phyloP scores from a whole-genome alignment of 306 rosid species.

The Castanospermum australe region DNA sequence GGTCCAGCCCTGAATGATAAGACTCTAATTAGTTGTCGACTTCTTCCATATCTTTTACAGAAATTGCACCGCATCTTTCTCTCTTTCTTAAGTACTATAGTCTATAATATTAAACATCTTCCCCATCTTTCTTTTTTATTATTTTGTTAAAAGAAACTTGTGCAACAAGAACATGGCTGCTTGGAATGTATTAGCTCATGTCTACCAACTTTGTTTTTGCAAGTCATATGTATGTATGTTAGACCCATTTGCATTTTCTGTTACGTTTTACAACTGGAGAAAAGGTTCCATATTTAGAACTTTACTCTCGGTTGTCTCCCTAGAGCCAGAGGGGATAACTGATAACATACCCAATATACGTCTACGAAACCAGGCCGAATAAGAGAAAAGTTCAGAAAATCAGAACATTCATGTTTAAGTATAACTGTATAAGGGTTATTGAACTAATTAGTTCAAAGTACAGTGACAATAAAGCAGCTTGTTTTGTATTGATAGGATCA shows the following conservation, averaged over 20 bases:
- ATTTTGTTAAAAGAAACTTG: background rate
- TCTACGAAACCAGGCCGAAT: background rate
- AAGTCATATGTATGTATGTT: background rate
- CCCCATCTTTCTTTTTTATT: background rate
- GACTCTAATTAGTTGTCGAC: constrained; percentile 12
- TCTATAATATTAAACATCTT: background rate
- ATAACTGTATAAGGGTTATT: background rate
- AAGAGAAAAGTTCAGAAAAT: background rate
- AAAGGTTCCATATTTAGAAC: background rate
- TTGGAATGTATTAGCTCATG: background rate
- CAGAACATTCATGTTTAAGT: background rate
- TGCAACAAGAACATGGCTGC: background rate
- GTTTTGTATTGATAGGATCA: background rate
- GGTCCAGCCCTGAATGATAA: constrained; percentile 88
- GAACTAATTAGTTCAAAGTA: background rate
- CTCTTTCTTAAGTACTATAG: background rate
- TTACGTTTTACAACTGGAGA: background rate
- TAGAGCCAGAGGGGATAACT: no score
- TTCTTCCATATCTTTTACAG: background rate
- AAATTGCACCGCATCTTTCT: background rate
- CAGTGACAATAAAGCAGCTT: background rate
- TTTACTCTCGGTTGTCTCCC: background rate
- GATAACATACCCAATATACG: background rate
- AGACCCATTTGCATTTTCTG: background rate
- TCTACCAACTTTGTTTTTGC: background rate